phyloP scores from a whole-genome alignment of 345 rosid species.

The Brassica nigra region DNA sequence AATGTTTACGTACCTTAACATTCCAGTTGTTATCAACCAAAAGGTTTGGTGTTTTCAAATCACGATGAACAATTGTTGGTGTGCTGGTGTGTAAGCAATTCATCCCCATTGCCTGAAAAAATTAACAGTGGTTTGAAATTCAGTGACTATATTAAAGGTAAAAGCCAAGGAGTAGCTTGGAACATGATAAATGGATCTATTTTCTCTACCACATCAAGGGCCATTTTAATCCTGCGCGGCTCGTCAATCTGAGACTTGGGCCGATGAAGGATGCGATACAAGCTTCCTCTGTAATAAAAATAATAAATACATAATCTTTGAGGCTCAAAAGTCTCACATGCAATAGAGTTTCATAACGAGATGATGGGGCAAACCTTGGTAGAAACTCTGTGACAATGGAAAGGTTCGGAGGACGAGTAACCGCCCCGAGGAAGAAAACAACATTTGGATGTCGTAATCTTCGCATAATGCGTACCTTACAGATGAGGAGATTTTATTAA shows the following conservation, averaged over 20 bases:
- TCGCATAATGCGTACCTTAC: constrained; percentile 96
- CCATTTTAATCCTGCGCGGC: constrained; percentile 94
- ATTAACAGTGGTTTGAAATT: constrained; percentile 11
- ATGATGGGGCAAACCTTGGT: constrained; percentile 65
- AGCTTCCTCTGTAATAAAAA: constrained; percentile 75
- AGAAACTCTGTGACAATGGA: constrained; percentile 95
- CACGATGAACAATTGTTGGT: constrained; percentile 98
- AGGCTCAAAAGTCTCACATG: constrained; percentile 26
- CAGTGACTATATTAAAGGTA: neutral
- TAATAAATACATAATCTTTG: neutral
- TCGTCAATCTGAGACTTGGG: constrained; percentile 93
- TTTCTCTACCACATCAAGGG: constrained; percentile 92
- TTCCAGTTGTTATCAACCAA: constrained; percentile 98
- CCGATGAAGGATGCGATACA: constrained; percentile 89
- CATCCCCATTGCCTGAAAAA: constrained; percentile 95
- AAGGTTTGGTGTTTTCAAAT: constrained; percentile 97
- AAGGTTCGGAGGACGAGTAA: constrained; percentile 98
- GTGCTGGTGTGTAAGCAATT: constrained; percentile 93
- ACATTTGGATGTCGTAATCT: constrained; percentile 99
- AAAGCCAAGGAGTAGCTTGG: neutral
- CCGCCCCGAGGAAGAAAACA: constrained; percentile 97
- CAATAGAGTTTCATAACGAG: constrained; percentile 6
- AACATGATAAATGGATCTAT: constrained; percentile 15
- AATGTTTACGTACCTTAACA: constrained; percentile 64
- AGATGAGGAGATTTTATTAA: neutral